Evolutionary conservation across 106 monocot genomes (phyloP), one percentile per base, ranked within the genome.

Genomic region (Dioscorea alata): DNA sequence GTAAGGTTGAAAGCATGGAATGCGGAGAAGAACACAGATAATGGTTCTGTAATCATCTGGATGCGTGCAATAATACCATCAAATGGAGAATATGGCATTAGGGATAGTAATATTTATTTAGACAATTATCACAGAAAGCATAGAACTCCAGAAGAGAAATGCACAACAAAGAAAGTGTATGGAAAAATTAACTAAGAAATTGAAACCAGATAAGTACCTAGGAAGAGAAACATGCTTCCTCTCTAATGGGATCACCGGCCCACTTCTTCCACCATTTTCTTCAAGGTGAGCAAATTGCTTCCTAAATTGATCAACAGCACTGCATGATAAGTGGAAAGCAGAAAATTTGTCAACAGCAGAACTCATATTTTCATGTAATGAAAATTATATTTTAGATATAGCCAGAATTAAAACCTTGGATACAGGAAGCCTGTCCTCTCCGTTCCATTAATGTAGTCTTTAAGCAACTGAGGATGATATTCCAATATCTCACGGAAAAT

Each of bases 211-310:
- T 2, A 23, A 67, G 5, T 76, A 90, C 94, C 94, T 94, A 33
- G 94, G 94, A 35, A 94, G 87, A 61, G 94, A 90, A 69, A 73
- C 90, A 81, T 90, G 94, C 66, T 94, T 94, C 75, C 94, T 90
- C 23, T 90, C 90, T 61, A 75, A 66, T 28, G 87, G 76, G 52
- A 72, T 69, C 20, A 83, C 81, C 21, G 87, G 75, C 57, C 76
- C 76, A 80, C 75, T 90, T 80, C 80, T 82, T 13, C 85, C 91
- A 70, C 82, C 91, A 70, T 92, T 96, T 57, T 91, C 88, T 72
- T 96, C 91, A 34, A 96, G 88, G 69, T 86, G 80, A 33, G 91
- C 68, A 82, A 91, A 92, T 60, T 96, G 91, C 74, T 81, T 92
- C 75, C 79, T 76, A 50, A 96, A 96, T 62, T 92, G 88, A 80